These are phyloP conservation scores for Astrothelium subdiscretum DNA, from an alignment of 495 filamentous ascomycete genomes.

Conservation along the genomic window DNA sequence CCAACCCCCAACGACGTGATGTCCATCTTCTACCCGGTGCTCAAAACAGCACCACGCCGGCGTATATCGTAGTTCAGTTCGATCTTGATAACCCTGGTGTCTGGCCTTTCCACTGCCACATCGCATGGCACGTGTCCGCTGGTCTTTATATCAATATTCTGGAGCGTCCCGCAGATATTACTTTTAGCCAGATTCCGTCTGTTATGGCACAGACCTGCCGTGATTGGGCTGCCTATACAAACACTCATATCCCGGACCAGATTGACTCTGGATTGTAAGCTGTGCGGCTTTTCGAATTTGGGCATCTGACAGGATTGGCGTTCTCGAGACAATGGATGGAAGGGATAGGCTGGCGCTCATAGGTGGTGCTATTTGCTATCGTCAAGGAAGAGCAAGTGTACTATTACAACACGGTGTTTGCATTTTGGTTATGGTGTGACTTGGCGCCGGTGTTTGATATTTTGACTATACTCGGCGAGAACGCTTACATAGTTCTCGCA, in stretches of 20 bases:
- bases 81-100: slow-evolving; percentile 18
- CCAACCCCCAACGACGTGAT: slow-evolving; percentile 17
- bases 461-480: neutral
- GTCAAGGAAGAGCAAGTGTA: neutral
- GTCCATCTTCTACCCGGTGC: slow-evolving; percentile 9
- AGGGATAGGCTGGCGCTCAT: neutral
- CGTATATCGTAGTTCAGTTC: slow-evolving; percentile 15
- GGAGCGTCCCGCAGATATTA: slow-evolving; percentile 6
- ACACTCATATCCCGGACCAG: slow-evolving; percentile 10
- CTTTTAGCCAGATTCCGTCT: neutral
- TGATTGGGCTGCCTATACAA: slow-evolving; percentile 10
- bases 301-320: neutral
- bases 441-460: neutral
- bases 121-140: slow-evolving; percentile 18
- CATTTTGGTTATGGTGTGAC: neutral
- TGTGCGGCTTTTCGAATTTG: neutral
- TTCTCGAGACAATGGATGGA: neutral
- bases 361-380: neutral
- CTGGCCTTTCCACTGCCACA: slow-evolving; percentile 22
- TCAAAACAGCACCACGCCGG: neutral
- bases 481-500: neutral
- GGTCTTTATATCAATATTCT: slow-evolving; percentile 14
- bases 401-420: neutral
- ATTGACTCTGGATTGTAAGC: slow-evolving; percentile 17
- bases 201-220: slow-evolving; percentile 11